Conservation (phyloP, 2,329 filamentous ascomycete species). For the Cercospora zeina region DNA sequence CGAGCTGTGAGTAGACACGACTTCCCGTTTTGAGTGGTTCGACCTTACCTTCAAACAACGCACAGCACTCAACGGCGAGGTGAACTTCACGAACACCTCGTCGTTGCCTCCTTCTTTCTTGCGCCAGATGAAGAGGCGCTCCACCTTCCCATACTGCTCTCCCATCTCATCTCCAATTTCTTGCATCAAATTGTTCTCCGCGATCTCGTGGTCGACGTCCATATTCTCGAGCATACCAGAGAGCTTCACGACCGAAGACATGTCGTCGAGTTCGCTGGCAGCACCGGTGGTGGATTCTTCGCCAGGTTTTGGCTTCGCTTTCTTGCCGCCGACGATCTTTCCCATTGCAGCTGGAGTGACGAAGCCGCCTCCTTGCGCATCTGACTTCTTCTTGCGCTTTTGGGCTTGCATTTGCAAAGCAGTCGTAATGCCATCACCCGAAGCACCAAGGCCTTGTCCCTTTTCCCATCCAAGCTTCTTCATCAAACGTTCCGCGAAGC, state of each 20-base stretch:
- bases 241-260: slow-evolving; percentile 81
- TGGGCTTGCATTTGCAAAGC: slow-evolving; percentile 82
- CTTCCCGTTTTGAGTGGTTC: too few relatives aligned
- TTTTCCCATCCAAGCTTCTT: slow-evolving; percentile 91
- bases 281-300: slow-evolving; percentile 23
- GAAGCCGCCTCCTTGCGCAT: slow-evolving; percentile 77
- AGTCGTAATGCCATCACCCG: slow-evolving; percentile 78
- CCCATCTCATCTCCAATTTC: slow-evolving; percentile 95
- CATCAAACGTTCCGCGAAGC: slow-evolving; percentile 86
- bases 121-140: slow-evolving; percentile 57
- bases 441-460: slow-evolving; percentile 81
- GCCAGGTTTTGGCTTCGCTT: slow-evolving; percentile 45
- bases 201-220: slow-evolving; percentile 76
- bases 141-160: slow-evolving; percentile 60
- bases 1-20: background rate
- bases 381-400: slow-evolving; percentile 76
- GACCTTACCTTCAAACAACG: slow-evolving; percentile 72
- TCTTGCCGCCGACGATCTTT: slow-evolving; percentile 77
- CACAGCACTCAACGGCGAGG: slow-evolving; percentile 77
- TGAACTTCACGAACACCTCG: slow-evolving; percentile 89
- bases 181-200: slow-evolving; percentile 70
- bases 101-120: slow-evolving; percentile 45
- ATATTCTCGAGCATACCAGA: slow-evolving; percentile 84
- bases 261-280: slow-evolving; percentile 46
- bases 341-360: slow-evolving; percentile 66